phyloP scores from a whole-genome alignment of 345 rosid species.

The Pugionium cornutum region DNA sequence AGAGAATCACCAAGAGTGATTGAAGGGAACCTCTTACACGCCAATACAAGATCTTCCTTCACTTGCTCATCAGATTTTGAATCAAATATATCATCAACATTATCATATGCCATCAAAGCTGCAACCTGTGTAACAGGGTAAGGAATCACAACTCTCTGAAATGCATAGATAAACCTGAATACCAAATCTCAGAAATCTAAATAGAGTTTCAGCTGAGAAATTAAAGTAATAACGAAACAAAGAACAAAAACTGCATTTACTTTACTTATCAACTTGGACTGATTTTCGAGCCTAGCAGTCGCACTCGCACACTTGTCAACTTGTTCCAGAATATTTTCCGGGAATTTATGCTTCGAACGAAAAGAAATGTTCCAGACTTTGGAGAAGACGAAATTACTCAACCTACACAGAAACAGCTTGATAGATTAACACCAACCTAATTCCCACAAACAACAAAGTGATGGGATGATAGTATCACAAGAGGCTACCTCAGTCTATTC shows the following conservation, averaged over 20 bases:
- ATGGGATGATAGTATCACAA: not conserved
- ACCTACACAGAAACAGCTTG: slow-evolving; percentile 43
- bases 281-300: slow-evolving; percentile 41
- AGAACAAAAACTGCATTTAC: slow-evolving; percentile 30
- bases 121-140: slow-evolving; percentile 50
- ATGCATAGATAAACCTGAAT: slow-evolving; percentile 15
- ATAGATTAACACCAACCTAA: slow-evolving; percentile 14
- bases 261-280: slow-evolving; percentile 54
- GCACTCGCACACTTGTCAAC: slow-evolving; percentile 40
- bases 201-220: not conserved
- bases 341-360: slow-evolving; percentile 55
- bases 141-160: not conserved
- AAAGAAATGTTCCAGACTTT: slow-evolving; percentile 42
- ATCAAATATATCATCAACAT: slow-evolving; percentile 52
- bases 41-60: slow-evolving; percentile 55
- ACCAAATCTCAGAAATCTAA: not conserved
- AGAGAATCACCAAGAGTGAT: slow-evolving; percentile 65
- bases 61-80: slow-evolving; percentile 41
- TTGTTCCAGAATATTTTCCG: slow-evolving; percentile 47
- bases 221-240: not conserved
- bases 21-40: slow-evolving; percentile 76
- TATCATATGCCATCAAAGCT: slow-evolving; percentile 51
- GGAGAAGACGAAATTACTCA: slow-evolving; percentile 43
- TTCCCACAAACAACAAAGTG: not conserved
- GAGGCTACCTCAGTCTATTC: slow-evolving; percentile 46